phyloP scores from a whole-genome alignment of 768 basidiomycete species.

The Suillus hirtellus region DNA sequence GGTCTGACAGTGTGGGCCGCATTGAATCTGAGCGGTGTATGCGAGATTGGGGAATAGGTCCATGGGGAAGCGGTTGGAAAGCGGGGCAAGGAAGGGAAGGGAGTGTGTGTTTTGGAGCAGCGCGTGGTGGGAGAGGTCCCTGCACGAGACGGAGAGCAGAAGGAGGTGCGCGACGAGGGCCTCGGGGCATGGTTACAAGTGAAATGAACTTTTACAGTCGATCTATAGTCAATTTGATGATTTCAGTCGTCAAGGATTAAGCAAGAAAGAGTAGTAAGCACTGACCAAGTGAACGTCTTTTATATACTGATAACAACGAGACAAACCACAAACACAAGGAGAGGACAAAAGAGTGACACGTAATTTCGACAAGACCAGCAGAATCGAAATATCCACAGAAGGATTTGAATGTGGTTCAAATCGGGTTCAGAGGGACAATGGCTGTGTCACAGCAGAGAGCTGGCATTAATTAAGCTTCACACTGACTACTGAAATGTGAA shows the following conservation, averaged over 20 bases:
- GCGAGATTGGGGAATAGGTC: conserved; percentile 22
- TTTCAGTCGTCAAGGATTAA: neutral
- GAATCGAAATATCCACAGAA: neutral
- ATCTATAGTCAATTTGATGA: neutral
- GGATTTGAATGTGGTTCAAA: neutral
- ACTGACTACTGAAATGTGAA: neutral
- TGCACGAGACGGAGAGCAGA: conserved; percentile 59
- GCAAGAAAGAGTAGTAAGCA: neutral
- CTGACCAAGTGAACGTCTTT: neutral
- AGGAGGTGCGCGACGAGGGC: conserved; percentile 53
- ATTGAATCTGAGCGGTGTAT: conserved; percentile 13
- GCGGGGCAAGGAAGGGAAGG: conserved; percentile 65
- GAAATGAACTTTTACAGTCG: neutral
- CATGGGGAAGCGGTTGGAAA: conserved; percentile 37
- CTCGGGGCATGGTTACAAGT: conserved; percentile 51
- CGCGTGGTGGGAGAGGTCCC: conserved; percentile 65
- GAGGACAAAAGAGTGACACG: neutral
- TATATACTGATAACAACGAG: neutral
- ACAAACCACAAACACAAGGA: neutral
- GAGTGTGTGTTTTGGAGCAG: conserved; percentile 60
- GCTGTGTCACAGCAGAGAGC: neutral
- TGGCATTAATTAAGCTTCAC: neutral
- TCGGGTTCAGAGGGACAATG: neutral
- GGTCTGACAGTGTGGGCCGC: conserved; percentile 19
- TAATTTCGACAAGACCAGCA: conserved; percentile 1